phyloP scores from a whole-genome alignment of 1,284 basidiomycete genomes.

The Papiliotrema terrestris region DNA sequence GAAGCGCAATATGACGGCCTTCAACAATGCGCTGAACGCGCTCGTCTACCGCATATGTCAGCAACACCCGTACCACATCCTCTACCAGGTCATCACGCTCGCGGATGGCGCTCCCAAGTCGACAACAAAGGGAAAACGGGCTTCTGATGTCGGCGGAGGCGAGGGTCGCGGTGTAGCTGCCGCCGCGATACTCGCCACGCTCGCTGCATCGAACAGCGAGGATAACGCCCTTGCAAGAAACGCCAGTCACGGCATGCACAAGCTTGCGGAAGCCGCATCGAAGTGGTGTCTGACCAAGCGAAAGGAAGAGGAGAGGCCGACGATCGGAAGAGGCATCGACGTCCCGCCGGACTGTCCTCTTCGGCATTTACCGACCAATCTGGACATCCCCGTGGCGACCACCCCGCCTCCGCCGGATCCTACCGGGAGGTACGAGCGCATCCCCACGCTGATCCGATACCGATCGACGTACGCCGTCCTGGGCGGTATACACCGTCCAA shows the following conservation, averaged over 20 bases:
- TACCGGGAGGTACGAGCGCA: slow-evolving; percentile 63
- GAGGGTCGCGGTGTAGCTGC: slow-evolving; percentile 65
- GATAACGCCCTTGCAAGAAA: slow-evolving; percentile 8
- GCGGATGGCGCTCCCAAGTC: slow-evolving; percentile 20
- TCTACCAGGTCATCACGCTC: slow-evolving; percentile 82
- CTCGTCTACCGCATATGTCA: slow-evolving; percentile 72
- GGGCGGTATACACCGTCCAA: slow-evolving; percentile 80
- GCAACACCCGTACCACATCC: slow-evolving; percentile 90
- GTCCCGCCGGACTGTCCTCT: slow-evolving; percentile 8
- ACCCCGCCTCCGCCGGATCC: slow-evolving; percentile 66
- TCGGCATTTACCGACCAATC: slow-evolving; percentile 4
- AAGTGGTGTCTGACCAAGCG: slow-evolving; percentile 57
- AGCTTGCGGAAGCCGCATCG: slow-evolving; percentile 68
- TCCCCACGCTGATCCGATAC: slow-evolving; percentile 65
- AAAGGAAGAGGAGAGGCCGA: slow-evolving; percentile 12
- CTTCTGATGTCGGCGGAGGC: slow-evolving; percentile 7
- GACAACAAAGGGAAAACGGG: too few species aligned
- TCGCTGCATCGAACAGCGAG: slow-evolving; percentile 62
- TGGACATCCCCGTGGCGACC: slow-evolving; percentile 80
- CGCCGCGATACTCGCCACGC: slow-evolving; percentile 64
- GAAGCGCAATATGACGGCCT: slow-evolving; percentile 49
- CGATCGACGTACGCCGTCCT: slow-evolving; percentile 61
- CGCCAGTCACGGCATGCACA: slow-evolving; percentile 59
- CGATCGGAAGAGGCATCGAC: background rate
- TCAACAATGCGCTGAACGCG: slow-evolving; percentile 63